Percentiles rank a stretch among this genome's conserved stretches.
Evolutionary conservation across 148 eudicot species (phyloP).

Genomic region (Diospyros lotus): DNA sequence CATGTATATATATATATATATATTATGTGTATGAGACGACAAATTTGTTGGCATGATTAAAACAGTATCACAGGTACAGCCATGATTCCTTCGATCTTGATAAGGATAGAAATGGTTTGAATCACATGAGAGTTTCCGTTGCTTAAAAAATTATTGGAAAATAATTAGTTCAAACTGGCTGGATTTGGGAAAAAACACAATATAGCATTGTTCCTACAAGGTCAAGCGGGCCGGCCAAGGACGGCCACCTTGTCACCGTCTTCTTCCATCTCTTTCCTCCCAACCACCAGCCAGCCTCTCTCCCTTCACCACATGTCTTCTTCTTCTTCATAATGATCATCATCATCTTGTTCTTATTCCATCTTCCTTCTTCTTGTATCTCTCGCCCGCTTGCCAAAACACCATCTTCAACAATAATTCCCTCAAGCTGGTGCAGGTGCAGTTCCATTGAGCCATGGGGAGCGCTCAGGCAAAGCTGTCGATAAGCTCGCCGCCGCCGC

Average conservation of each 20-base stretch:
- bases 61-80: too few species aligned
- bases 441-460: slow-evolving; percentile 18
- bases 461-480: slow-evolving; percentile 26
- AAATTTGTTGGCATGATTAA: too few species aligned
- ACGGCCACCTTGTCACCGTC: slow-evolving; percentile 15
- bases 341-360: slow-evolving; percentile 12
- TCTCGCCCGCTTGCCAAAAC: not conserved
- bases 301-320: slow-evolving; percentile 21
- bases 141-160: too few species aligned
- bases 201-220: too few species aligned
- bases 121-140: too few species aligned
- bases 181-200: too few species aligned
- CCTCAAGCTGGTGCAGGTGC: not conserved
- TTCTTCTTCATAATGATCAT: not conserved
- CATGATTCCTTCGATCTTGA: too few species aligned
- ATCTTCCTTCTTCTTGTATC: slow-evolving; percentile 8
- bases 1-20: too few species aligned
- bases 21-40: too few species aligned
- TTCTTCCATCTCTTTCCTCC: slow-evolving; percentile 7
- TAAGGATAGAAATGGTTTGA: too few species aligned
- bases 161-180: too few species aligned
- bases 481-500: slow-evolving; percentile 14
- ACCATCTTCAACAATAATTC: not conserved
- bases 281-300: slow-evolving; percentile 12
- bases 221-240: slow-evolving; percentile 13